These are phyloP conservation scores for Lycium ferocissimum DNA, from an alignment of 257 asterid species.

Conservation along the genomic window DNA sequence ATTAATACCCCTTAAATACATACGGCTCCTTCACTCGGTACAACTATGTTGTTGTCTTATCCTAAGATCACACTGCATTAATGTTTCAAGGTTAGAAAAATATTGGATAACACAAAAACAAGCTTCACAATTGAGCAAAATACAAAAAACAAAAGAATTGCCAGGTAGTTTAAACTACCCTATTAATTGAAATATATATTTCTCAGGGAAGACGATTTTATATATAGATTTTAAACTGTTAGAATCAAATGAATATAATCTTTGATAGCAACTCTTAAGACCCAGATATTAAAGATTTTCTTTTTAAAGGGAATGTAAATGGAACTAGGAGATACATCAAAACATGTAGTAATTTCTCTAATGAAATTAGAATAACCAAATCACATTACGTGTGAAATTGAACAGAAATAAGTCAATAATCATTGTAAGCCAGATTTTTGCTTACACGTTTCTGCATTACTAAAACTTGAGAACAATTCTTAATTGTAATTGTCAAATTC, in stretches of 20 bases:
- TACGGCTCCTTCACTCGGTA: background rate
- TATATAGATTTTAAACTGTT: background rate
- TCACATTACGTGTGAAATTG: slow-evolving; percentile 1
- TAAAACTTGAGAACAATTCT: background rate
- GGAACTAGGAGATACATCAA: background rate
- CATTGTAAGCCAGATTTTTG: background rate
- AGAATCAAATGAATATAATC: background rate
- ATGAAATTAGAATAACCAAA: background rate
- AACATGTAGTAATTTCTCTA: background rate
- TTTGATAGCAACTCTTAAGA: background rate
- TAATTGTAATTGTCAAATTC: background rate
- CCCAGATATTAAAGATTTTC: background rate
- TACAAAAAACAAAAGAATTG: background rate
- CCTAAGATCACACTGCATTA: background rate
- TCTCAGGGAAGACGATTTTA: background rate
- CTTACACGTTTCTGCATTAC: background rate
- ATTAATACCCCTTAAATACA: too few species aligned
- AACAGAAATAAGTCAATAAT: background rate
- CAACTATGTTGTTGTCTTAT: background rate
- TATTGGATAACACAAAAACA: background rate
- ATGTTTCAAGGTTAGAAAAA: background rate
- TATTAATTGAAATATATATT: background rate
- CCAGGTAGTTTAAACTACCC: background rate
- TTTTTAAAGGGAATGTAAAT: background rate
- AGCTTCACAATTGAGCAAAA: background rate